A percentile compares a stretch with the other conserved stretches of the same genome.
phyloP scores from a whole-genome alignment of 331 rosid species.

The Quercus tomentella region DNA sequence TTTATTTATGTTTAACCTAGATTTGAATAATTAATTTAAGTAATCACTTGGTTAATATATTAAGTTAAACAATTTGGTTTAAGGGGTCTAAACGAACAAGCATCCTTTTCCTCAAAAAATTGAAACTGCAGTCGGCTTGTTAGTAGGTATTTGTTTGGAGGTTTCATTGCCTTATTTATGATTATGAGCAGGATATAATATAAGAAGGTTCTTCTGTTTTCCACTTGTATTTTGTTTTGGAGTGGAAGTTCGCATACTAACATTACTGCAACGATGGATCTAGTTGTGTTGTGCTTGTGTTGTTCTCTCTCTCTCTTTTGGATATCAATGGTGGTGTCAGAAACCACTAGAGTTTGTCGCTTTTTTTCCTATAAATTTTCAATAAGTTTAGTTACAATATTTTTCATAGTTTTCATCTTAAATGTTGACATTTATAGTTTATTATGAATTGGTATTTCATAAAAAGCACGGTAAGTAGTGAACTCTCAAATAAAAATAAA shows the following conservation, averaged over 20 bases:
- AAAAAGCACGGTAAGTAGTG: no score
- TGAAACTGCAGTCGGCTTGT: background rate
- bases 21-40: no score
- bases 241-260: background rate
- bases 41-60: no score
- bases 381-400: no score
- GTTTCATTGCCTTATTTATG: conserved; percentile 5
- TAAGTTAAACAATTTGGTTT: no score
- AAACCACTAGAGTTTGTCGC: background rate
- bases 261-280: background rate
- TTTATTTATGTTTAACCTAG: no score
- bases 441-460: no score
- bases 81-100: no score
- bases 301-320: background rate
- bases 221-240: background rate
- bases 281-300: background rate
- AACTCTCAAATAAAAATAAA: no score
- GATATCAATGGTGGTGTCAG: background rate
- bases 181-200: background rate
- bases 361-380: background rate
- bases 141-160: conserved; percentile 9
- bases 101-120: background rate
- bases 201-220: conserved; percentile 2
- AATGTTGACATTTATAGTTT: no score
- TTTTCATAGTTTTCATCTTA: no score